These are phyloP conservation scores for Aquanectria penicillioides DNA, from an alignment of 2,329 filamentous ascomycete species.

Conservation along the genomic window DNA sequence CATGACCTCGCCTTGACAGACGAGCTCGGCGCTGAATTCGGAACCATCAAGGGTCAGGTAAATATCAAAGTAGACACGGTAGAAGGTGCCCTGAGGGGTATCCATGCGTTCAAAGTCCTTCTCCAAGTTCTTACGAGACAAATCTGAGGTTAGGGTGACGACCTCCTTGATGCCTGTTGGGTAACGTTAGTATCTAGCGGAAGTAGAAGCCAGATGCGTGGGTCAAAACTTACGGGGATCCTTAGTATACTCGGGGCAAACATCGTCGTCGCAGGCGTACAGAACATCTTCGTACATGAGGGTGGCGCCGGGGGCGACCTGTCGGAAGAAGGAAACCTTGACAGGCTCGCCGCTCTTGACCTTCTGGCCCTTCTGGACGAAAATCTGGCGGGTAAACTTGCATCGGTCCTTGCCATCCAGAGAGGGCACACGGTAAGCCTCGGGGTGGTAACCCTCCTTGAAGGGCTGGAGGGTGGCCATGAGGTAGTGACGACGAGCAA, in stretches of 20 bases:
- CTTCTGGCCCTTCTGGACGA: conserved; percentile 97
- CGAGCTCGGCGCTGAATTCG: conserved; percentile 96
- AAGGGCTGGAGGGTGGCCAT: conserved; percentile 99
- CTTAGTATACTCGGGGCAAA: conserved; percentile 98
- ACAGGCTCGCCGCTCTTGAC: conserved; percentile 99
- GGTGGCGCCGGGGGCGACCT: conserved; percentile 95
- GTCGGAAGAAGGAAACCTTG: conserved; percentile 98
- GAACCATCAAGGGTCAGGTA: conserved; percentile 96
- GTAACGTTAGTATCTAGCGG: conserved; percentile 39
- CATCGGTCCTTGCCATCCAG: conserved; percentile 97
- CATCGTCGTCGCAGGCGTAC: conserved; percentile 97
- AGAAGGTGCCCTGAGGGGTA: conserved; percentile 95
- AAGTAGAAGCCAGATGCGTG: not conserved
- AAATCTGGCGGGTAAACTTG: conserved; percentile 98
- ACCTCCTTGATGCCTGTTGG: conserved; percentile 94
- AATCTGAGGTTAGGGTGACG: conserved; percentile 94
- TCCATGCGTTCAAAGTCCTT: conserved; percentile 99
- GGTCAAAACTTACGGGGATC: conserved; percentile 85
- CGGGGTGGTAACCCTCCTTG: conserved; percentile 98
- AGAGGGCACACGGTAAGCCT: conserved; percentile 96
- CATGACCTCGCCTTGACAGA: conserved; percentile 99
- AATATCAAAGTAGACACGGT: conserved; percentile 82
- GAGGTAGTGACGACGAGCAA: conserved; percentile 96
- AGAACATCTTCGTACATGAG: conserved; percentile 99
- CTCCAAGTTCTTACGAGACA: conserved; percentile 97